These are phyloP conservation scores for Clonostachys chloroleuca DNA, from an alignment of 2,329 filamentous ascomycete genomes.

Conservation along the genomic window DNA sequence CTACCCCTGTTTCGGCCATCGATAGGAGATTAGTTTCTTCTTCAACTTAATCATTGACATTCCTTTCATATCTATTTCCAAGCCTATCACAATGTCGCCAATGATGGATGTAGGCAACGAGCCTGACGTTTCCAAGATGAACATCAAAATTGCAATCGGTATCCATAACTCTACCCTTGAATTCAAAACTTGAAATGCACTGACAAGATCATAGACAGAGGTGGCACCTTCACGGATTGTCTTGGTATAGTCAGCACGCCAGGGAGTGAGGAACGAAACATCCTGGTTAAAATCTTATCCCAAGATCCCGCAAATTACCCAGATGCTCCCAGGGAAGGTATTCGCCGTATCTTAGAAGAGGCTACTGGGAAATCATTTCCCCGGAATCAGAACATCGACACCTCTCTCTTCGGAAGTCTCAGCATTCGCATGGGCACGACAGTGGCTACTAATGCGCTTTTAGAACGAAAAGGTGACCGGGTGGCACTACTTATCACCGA, in stretches of 20 bases:
- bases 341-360: conserved; percentile 75
- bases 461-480: conserved; percentile 70
- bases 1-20: too few relatives aligned
- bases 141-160: too few relatives aligned
- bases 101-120: too few relatives aligned
- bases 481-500: conserved; percentile 75
- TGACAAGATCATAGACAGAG: not conserved
- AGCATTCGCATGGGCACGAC: conserved; percentile 89
- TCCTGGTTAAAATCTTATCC: conserved; percentile 77
- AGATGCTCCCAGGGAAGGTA: conserved; percentile 90
- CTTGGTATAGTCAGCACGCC: conserved; percentile 66
- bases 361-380: conserved; percentile 73
- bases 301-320: conserved; percentile 87
- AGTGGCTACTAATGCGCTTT: conserved; percentile 62
- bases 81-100: too few relatives aligned
- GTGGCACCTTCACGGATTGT: conserved; percentile 60
- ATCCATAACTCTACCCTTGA: too few relatives aligned
- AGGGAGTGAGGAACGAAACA: conserved; percentile 60
- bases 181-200: too few relatives aligned
- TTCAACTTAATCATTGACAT: too few relatives aligned
- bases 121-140: too few relatives aligned
- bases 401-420: conserved; percentile 63
- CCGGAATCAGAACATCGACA: conserved; percentile 75
- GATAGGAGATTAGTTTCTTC: too few relatives aligned
- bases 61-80: too few relatives aligned